These are phyloP conservation scores for Anaeromyces robustus DNA, from an alignment of 192 early-diverging fungal species.

Conservation along the genomic window DNA sequence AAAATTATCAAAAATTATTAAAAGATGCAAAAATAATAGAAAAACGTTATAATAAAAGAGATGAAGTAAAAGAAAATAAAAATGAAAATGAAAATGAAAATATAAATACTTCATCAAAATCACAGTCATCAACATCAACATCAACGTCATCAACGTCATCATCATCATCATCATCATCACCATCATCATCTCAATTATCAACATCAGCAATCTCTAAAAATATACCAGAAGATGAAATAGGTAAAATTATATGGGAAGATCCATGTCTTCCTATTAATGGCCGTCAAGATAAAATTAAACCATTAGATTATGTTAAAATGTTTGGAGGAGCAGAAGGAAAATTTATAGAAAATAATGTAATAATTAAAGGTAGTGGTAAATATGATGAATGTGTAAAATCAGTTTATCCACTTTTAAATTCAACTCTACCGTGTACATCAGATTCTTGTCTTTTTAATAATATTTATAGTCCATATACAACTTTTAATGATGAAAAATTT, in stretches of 20 bases:
- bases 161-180: no score
- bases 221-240: no score
- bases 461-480: constrained; percentile 64
- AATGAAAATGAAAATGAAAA: no score
- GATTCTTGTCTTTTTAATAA: constrained; percentile 88
- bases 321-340: background rate
- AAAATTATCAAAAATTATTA: background rate
- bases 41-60: no score
- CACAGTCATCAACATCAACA: no score
- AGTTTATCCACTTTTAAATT: constrained; percentile 58
- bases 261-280: background rate
- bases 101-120: no score
- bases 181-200: no score
- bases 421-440: constrained; percentile 46
- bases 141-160: no score
- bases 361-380: constrained; percentile 19
- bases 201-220: no score
- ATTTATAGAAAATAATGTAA: background rate
- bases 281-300: background rate
- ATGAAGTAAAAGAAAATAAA: no score
- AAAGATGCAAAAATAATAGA: background rate
- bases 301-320: background rate
- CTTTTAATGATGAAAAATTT: constrained; percentile 22
- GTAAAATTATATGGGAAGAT: background rate
- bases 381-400: constrained; percentile 17